phyloP scores from a whole-genome alignment of 371 early-diverging fungal species.

The Apophysomyces sp. region DNA sequence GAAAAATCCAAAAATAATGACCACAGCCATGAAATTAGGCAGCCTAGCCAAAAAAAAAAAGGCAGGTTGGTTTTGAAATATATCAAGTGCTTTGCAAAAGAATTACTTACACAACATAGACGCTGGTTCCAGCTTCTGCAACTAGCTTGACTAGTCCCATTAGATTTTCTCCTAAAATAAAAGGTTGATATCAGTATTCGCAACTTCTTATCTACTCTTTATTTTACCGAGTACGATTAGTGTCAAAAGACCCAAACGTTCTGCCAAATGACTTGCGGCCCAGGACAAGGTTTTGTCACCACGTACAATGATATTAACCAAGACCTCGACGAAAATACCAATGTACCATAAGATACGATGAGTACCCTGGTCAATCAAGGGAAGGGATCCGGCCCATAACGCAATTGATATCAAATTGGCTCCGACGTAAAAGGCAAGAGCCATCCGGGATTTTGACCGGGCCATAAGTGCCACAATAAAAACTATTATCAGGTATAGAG shows the following conservation, averaged over 20 bases:
- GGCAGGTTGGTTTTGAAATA: not conserved
- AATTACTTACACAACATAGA: constrained; percentile 32
- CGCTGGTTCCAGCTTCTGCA: constrained; percentile 29
- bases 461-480: constrained; percentile 41
- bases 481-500: constrained; percentile 12
- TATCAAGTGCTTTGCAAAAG: not conserved
- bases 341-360: constrained; percentile 57
- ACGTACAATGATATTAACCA: constrained; percentile 49
- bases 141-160: constrained; percentile 46
- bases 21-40: constrained; percentile 51
- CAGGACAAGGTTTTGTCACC: constrained; percentile 52
- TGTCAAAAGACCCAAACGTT: constrained; percentile 55
- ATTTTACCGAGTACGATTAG: constrained; percentile 54
- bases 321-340: constrained; percentile 47
- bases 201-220: not conserved
- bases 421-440: constrained; percentile 40
- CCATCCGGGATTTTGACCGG: constrained; percentile 42
- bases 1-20: constrained; percentile 53
- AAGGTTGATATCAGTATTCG: not conserved
- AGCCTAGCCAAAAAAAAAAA: constrained; percentile 21
- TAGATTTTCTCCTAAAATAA: constrained; percentile 37
- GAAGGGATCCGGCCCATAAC: constrained; percentile 50
- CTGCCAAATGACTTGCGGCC: constrained; percentile 63
- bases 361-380: constrained; percentile 34
- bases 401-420: constrained; percentile 54